Evolutionary conservation across 495 filamentous ascomycete genomes (phyloP).

Genomic region (Neurospora discreta): DNA sequence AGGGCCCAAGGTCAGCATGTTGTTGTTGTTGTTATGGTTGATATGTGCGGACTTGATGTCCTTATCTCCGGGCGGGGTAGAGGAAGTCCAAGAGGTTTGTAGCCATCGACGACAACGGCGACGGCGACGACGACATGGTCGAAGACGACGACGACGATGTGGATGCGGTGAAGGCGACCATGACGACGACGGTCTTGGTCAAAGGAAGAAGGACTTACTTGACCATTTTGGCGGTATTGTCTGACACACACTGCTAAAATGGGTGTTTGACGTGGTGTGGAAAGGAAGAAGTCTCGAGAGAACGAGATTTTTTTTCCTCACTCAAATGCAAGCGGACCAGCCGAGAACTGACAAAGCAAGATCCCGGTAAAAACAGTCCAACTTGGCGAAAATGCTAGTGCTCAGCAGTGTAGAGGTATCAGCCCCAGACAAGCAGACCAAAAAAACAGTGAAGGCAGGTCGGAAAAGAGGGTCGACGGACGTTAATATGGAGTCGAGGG

Average conservation of each 20-base stretch:
- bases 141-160: background rate
- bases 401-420: constrained; percentile 15
- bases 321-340: background rate
- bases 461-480: constrained; percentile 1
- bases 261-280: constrained; percentile 11
- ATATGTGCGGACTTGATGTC: constrained; percentile 6
- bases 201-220: constrained; percentile 63
- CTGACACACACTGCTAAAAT: constrained; percentile 20
- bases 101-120: background rate
- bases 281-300: constrained; percentile 14
- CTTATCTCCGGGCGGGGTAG: constrained; percentile 38
- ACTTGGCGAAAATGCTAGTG: constrained; percentile 6
- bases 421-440: constrained; percentile 17
- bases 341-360: constrained; percentile 15
- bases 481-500: constrained; percentile 1
- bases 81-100: constrained; percentile 3
- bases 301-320: constrained; percentile 19
- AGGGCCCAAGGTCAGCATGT: constrained; percentile 20
- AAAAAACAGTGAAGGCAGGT: constrained; percentile 10
- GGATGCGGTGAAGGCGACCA: background rate
- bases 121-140: constrained; percentile 18
- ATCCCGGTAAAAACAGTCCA: constrained; percentile 10
- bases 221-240: constrained; percentile 90
- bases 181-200: background rate
- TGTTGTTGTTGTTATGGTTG: background rate